A percentile compares a stretch with the other conserved stretches of the same genome.
Evolutionary conservation across 2,329 filamentous ascomycete genomes (phyloP).

Genomic region (Stagonosporopsis chrysanthemi): DNA sequence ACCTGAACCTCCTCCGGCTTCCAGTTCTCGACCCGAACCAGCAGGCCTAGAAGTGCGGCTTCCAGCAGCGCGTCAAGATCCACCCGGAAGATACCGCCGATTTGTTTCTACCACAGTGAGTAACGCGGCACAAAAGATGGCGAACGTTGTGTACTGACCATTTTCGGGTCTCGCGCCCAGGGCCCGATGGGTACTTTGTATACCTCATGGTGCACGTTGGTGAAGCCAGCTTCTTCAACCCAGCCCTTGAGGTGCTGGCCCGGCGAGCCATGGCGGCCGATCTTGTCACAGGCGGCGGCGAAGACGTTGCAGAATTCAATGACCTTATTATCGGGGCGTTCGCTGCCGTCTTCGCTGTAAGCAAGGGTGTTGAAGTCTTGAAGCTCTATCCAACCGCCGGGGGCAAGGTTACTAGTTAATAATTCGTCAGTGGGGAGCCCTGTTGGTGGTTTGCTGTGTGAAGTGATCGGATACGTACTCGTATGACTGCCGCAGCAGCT

Average conservation of each 20-base stretch:
- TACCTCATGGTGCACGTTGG: conserved; percentile 49
- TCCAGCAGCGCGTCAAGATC: conserved; percentile 11
- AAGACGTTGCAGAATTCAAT: conserved; percentile 14
- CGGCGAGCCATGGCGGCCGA: conserved; percentile 22
- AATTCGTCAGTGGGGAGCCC: background rate
- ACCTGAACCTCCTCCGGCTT: conserved; percentile 54
- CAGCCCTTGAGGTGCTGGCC: conserved; percentile 46
- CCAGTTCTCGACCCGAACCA: conserved; percentile 47
- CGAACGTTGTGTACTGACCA: conserved; percentile 15
- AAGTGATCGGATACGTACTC: conserved; percentile 16
- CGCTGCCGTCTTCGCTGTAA: conserved; percentile 45
- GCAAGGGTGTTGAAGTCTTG: conserved; percentile 55
- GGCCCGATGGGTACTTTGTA: conserved; percentile 26
- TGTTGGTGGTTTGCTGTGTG: no score
- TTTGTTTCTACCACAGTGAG: conserved; percentile 7
- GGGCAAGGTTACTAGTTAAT: conserved; percentile 46
- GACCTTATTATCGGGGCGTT: conserved; percentile 9
- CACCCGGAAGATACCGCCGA: conserved; percentile 9
- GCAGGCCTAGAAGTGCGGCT: conserved; percentile 8
- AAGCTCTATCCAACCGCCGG: conserved; percentile 60
- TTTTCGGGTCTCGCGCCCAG: conserved; percentile 28
- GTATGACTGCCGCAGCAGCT: conserved; percentile 58
- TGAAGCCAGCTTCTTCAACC: conserved; percentile 53
- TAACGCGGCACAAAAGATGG: background rate
- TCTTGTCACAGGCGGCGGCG: conserved; percentile 8